Conservation (phyloP, 1,139 yeast genomes). For the Yamadazyma buinensis region DNA sequence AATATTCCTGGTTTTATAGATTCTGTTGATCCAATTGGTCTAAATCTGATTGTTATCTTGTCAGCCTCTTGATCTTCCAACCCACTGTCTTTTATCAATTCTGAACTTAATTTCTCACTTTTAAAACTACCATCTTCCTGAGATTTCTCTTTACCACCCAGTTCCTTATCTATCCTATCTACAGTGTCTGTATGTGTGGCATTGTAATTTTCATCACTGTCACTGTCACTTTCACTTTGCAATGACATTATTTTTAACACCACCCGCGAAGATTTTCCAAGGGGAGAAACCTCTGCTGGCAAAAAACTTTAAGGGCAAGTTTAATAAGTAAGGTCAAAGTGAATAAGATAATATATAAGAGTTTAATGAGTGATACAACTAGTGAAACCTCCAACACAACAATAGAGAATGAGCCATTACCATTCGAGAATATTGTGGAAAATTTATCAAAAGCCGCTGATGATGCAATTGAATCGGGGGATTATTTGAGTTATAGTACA, state of each 20-base stretch:
- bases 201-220: not conserved
- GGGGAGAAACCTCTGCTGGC: no score
- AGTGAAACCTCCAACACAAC: constrained; percentile 11
- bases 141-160: not conserved
- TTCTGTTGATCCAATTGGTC: constrained; percentile 57
- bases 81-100: no score
- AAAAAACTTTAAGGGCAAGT: no score
- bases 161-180: not conserved
- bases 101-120: no score
- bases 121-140: no score
- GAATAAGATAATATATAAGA: no score
- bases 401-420: constrained; percentile 17
- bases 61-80: no score
- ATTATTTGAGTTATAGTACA: constrained; percentile 70
- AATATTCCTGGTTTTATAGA: constrained; percentile 47
- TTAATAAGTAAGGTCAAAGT: no score
- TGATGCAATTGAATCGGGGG: constrained; percentile 44
- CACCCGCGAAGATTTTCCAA: not conserved
- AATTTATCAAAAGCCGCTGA: constrained; percentile 31
- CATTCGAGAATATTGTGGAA: constrained; percentile 25
- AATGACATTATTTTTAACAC: constrained; percentile 3
- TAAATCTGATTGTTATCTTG: constrained; percentile 47
- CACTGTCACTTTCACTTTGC: constrained; percentile 3
- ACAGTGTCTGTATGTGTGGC: not conserved
- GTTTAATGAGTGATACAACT: constrained; percentile 6